Conservation (phyloP, 306 rosid species). For the Cajanus cajan region DNA sequence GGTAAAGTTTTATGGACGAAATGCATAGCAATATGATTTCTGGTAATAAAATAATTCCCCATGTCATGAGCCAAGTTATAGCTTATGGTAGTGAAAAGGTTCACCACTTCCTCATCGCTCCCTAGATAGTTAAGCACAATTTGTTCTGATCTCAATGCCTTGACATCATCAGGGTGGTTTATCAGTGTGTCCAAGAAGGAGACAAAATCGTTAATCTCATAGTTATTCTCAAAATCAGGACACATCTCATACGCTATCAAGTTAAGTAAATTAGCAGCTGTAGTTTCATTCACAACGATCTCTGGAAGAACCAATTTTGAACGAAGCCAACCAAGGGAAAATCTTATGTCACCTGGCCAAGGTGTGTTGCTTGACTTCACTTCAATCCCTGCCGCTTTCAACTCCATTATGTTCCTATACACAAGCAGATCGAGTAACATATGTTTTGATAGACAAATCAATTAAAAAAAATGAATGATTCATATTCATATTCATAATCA, state of each 20-base stretch:
- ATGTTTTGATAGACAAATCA: no score
- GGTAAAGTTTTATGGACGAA: no score
- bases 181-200: conserved; percentile 38
- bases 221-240: conserved; percentile 29
- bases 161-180: conserved; percentile 32
- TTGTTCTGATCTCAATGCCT: not conserved
- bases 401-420: conserved; percentile 18
- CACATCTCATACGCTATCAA: conserved; percentile 30
- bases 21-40: no score
- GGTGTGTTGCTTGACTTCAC: not conserved
- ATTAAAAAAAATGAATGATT: no score
- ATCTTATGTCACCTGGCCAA: not conserved
- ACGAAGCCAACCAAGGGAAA: not conserved
- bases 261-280: not conserved
- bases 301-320: not conserved
- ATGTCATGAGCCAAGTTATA: conserved; percentile 24
- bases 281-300: not conserved
- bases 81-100: conserved; percentile 20
- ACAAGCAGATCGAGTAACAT: not conserved
- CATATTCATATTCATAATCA: no score
- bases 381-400: conserved; percentile 11
- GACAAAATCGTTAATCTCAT: conserved; percentile 19
- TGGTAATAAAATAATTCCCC: no score
- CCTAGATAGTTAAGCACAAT: conserved; percentile 27
- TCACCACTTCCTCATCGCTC: conserved; percentile 40